Percentiles rank a stretch among this genome's conserved stretches.
Evolutionary conservation across 192 early-diverging fungal genomes (phyloP).

Genomic region (Lunasporangiospora selenospora): DNA sequence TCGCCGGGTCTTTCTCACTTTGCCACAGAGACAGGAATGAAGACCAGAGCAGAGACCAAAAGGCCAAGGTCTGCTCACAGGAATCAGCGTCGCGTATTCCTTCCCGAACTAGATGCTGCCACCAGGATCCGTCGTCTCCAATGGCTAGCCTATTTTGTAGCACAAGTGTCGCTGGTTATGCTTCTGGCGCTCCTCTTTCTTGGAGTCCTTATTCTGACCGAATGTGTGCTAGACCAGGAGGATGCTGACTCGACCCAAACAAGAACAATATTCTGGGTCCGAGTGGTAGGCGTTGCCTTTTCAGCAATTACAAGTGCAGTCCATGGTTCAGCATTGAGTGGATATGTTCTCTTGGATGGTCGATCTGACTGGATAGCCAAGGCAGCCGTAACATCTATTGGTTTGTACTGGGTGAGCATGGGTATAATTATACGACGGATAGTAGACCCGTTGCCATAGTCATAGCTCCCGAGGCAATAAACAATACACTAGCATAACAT

Average conservation of each 20-base stretch:
- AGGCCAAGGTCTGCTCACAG: no score
- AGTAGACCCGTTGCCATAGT: conserved; percentile 21
- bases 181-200: conserved; percentile 16
- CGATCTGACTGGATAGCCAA: conserved; percentile 46
- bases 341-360: conserved; percentile 38
- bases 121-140: no score
- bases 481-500: no score
- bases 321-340: conserved; percentile 33
- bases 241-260: conserved; percentile 17
- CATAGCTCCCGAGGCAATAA: no score
- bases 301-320: conserved; percentile 31
- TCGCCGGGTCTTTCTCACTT: no score
- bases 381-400: conserved; percentile 15
- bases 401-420: conserved; percentile 25
- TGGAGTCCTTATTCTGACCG: conserved; percentile 38
- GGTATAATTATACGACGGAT: conserved; percentile 18
- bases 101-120: no score
- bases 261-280: conserved; percentile 16
- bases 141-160: no score
- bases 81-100: no score
- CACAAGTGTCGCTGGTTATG: conserved; percentile 9
- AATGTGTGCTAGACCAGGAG: conserved; percentile 35
- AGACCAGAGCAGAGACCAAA: no score
- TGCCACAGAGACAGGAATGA: no score
- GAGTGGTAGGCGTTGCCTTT: conserved; percentile 17